Evolutionary conservation across 2,329 filamentous ascomycete species (phyloP), one percentile per base, ranked within the genome.

Genomic region (Neonectria faginata): DNA sequence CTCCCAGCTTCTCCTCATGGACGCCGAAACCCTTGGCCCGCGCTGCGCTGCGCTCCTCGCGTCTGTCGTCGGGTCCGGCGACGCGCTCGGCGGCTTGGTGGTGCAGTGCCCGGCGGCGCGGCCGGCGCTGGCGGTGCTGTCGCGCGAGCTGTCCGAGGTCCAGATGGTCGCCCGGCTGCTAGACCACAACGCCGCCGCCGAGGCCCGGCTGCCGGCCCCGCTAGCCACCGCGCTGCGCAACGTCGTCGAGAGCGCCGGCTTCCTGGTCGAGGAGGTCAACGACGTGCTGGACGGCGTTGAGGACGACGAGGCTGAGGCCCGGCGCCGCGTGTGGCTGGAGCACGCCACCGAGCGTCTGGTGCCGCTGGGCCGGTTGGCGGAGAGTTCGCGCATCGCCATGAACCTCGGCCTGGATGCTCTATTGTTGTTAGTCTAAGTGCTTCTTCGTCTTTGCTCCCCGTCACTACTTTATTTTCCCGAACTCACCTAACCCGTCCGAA

Each of bases 81-180:
- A 71, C 10, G 67, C 62, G 29, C 70, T 75, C 45, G 63, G 70
- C 44, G 65, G 64, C 55, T 74, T 75, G 22, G 65, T 74, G 27
- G 66, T 71, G 41, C 60, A 66, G 11, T 71, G 68, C 44, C 71
- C 73, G 27, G 68, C 67, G 16, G 64, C 71, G 27, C 73, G 73
- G 20, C 64, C 72, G 10, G 70, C 70, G 59, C 66, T 75, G 3
- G 61, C 66, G n/a, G 45, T 60, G 20, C 61, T 75, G 31, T 72
- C 69, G 18, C 73, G 72, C n/a, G 74, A 75, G 67, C 69, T 75
- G 10, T 67, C 72, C 3, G 71, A 74, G 59, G 55, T 75, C 3
- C 71, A 71, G 63, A 68, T 74, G 64, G 69, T 67, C 9, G 64
- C 72, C n/a, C 70, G 71, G 11, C 62, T 74, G 29, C 68, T 74